These are phyloP conservation scores for Zychaea mexicana DNA, from an alignment of 371 early-diverging fungal genomes.

Conservation along the genomic window DNA sequence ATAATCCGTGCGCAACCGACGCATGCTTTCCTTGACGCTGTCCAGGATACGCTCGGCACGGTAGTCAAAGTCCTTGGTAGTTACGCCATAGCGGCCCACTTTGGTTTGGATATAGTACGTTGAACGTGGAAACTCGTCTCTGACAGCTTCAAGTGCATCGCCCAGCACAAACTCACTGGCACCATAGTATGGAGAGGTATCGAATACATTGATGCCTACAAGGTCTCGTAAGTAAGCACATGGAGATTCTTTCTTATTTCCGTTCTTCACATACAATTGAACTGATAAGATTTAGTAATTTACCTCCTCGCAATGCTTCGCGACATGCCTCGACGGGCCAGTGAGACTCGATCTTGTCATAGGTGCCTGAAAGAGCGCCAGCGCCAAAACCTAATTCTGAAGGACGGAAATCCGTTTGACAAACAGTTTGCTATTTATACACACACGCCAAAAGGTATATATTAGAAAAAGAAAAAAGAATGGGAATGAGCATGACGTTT, in stretches of 20 bases:
- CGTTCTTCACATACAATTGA: neutral
- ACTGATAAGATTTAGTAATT: no score
- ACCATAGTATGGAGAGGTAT: constrained; percentile 82
- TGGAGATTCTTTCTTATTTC: neutral
- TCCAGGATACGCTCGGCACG: constrained; percentile 52
- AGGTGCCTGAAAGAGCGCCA: constrained; percentile 57
- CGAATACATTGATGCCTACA: constrained; percentile 75
- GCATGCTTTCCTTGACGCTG: constrained; percentile 68
- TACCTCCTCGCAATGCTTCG: constrained; percentile 50
- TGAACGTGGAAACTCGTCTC: constrained; percentile 60
- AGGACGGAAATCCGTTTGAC: constrained; percentile 40
- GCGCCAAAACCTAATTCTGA: constrained; percentile 57
- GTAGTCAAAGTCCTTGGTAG: constrained; percentile 69
- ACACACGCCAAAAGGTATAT: neutral
- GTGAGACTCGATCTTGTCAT: constrained; percentile 49
- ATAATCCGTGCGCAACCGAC: constrained; percentile 66
- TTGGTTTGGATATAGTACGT: constrained; percentile 75
- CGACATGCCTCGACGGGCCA: constrained; percentile 56
- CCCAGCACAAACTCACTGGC: constrained; percentile 75
- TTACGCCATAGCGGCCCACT: constrained; percentile 75
- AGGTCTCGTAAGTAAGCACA: no score
- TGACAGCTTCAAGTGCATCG: constrained; percentile 55
- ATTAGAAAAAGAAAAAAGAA: no score
- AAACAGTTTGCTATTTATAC: constrained; percentile 20
- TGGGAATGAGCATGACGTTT: no score